Percentiles rank a stretch among this genome's conserved stretches.
phyloP scores from a whole-genome alignment of 306 rosid species.

The Medicago truncatula region DNA sequence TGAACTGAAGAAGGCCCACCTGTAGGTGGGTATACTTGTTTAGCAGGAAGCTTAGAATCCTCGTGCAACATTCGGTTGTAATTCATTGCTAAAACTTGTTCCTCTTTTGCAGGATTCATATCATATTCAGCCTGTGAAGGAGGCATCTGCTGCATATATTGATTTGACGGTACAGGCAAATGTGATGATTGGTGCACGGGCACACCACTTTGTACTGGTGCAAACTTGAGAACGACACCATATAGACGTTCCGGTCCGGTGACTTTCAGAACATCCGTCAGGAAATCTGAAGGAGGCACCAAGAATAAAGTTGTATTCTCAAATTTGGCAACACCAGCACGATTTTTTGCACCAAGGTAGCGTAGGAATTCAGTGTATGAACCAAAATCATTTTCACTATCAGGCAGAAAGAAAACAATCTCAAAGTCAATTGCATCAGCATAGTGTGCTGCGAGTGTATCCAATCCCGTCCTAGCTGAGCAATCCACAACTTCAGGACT shows the following conservation, averaged over 20 bases:
- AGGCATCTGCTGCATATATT: conserved; percentile 70
- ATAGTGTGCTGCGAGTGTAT: conserved; percentile 85
- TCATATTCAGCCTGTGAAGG: conserved; percentile 65
- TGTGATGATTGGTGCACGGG: conserved; percentile 61
- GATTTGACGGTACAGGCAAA: conserved; percentile 63
- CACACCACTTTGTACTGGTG: conserved; percentile 59
- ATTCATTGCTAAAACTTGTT: conserved; percentile 61
- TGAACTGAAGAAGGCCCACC: conserved; percentile 64
- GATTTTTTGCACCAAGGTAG: conserved; percentile 84
- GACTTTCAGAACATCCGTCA: conserved; percentile 84
- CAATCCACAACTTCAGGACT: conserved; percentile 95
- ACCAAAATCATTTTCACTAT: conserved; percentile 98
- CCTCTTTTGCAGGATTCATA: conserved; percentile 62
- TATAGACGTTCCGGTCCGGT: conserved; percentile 93
- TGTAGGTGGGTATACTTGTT: conserved; percentile 56
- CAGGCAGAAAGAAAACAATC: conserved; percentile 93
- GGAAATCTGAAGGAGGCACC: conserved; percentile 97
- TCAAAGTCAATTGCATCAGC: conserved; percentile 95
- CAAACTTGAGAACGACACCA: conserved; percentile 96
- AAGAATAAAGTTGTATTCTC: conserved; percentile 89
- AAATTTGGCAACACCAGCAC: conserved; percentile 99
- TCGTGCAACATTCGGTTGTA: conserved; percentile 70
- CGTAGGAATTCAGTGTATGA: conserved; percentile 98
- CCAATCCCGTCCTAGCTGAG: conserved; percentile 99
- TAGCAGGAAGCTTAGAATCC: conserved; percentile 65